Evolutionary conservation across 2,329 filamentous ascomycete genomes (phyloP).

Genomic region (Xylaria sp.): DNA sequence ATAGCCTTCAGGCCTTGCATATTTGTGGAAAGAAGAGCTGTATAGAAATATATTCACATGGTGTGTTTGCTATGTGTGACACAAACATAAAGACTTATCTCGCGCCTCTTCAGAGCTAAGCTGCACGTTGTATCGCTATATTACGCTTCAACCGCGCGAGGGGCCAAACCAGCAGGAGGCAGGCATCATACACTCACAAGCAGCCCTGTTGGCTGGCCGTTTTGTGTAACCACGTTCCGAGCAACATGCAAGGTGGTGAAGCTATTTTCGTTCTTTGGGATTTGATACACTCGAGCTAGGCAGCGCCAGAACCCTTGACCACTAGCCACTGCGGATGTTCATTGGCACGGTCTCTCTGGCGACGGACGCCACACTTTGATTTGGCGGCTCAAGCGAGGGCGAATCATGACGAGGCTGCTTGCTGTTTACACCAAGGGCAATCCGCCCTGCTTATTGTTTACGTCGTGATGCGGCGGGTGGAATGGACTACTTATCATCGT

Average conservation of each 20-base stretch:
- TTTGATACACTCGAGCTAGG: background rate
- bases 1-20: constrained; percentile 41
- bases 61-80: constrained; percentile 17
- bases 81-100: constrained; percentile 20
- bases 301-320: background rate
- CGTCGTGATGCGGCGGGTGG: background rate
- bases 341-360: background rate
- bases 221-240: background rate
- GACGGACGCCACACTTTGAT: background rate
- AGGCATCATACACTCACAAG: background rate
- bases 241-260: background rate
- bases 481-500: background rate
- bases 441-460: background rate
- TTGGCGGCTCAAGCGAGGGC: background rate
- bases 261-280: background rate
- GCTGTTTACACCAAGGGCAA: background rate
- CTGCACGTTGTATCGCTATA: background rate
- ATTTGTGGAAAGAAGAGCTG: constrained; percentile 41
- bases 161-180: too few species aligned
- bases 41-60: constrained; percentile 43
- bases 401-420: background rate
- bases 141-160: background rate
- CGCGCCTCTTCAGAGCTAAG: background rate
- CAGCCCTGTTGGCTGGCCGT: background rate
- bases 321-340: constrained; percentile 2